Evolutionary conservation across 2,329 filamentous ascomycete species (phyloP).

Genomic region (Calonectria montana): DNA sequence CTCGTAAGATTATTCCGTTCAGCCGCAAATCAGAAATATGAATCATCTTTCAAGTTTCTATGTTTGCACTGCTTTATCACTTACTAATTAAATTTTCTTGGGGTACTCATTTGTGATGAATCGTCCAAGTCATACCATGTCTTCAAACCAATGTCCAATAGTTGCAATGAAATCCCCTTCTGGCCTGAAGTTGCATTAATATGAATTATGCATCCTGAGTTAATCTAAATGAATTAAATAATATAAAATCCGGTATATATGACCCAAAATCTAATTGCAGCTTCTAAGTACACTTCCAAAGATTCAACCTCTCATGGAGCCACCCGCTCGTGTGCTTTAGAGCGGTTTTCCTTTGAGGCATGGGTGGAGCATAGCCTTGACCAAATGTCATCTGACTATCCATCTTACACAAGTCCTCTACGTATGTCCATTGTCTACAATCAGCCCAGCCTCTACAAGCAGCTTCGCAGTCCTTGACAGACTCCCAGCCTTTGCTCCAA

Average conservation of each 20-base stretch:
- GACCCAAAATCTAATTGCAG: too few relatives aligned
- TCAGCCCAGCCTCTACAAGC: slow-evolving; percentile 34
- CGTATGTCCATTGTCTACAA: slow-evolving; percentile 37
- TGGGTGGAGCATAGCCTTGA: slow-evolving; percentile 36
- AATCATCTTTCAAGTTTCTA: too few relatives aligned
- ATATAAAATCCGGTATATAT: background rate
- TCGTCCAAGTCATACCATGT: too few relatives aligned
- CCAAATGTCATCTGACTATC: slow-evolving; percentile 40
- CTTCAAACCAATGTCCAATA: too few relatives aligned
- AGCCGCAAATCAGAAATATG: too few relatives aligned
- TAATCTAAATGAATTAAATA: background rate
- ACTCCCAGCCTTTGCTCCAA: slow-evolving; percentile 38
- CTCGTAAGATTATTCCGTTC: too few relatives aligned
- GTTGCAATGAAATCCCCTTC: too few relatives aligned
- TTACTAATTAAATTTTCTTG: too few relatives aligned
- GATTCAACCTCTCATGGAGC: slow-evolving; percentile 33
- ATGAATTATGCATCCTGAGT: too few relatives aligned
- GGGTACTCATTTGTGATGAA: too few relatives aligned
- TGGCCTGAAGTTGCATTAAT: too few relatives aligned
- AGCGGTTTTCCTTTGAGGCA: slow-evolving; percentile 38
- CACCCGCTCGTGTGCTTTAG: slow-evolving; percentile 41
- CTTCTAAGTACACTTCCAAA: slow-evolving; percentile 27
- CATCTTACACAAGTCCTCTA: slow-evolving; percentile 41
- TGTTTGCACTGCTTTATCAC: too few relatives aligned
- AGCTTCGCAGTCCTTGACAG: slow-evolving; percentile 34